Evolutionary conservation across 225 moss, liverwort and hornwort species (phyloP).

Genomic region (Pseudisothecium myosuroides): DNA sequence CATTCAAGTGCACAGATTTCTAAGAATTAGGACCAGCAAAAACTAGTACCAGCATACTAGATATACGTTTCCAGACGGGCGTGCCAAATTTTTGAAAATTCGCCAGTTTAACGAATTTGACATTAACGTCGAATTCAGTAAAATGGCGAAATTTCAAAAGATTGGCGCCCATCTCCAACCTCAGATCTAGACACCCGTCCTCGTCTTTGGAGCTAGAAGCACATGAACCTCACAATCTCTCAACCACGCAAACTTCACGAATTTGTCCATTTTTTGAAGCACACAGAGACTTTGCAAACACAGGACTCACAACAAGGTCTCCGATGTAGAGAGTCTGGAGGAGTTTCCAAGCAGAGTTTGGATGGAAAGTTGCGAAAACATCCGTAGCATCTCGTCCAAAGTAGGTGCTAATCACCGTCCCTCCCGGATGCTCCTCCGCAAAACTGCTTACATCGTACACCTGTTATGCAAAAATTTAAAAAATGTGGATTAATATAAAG

Average conservation of each 20-base stretch:
- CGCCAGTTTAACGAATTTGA: background rate
- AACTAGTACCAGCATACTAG: too few species aligned
- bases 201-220: background rate
- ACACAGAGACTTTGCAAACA: background rate
- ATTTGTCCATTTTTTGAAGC: background rate
- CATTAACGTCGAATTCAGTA: background rate
- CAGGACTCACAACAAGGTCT: conserved; percentile 16
- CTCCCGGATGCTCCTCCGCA: conserved; percentile 63
- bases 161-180: background rate
- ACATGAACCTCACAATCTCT: background rate
- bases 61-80: background rate
- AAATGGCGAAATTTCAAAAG: background rate
- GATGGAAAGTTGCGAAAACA: conserved; percentile 57
- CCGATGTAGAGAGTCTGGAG: conserved; percentile 46
- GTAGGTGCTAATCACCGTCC: conserved; percentile 64
- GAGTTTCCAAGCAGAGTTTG: conserved; percentile 43
- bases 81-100: background rate
- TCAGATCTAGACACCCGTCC: background rate
- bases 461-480: background rate
- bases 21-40: background rate
- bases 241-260: background rate
- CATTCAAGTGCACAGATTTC: background rate
- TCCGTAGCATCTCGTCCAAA: conserved; percentile 70
- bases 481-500: background rate
- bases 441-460: conserved; percentile 79